Base-by-base conservation (phyloP, 768 basidiomycete genomes). In the Boletus rubescentipes region DNA sequence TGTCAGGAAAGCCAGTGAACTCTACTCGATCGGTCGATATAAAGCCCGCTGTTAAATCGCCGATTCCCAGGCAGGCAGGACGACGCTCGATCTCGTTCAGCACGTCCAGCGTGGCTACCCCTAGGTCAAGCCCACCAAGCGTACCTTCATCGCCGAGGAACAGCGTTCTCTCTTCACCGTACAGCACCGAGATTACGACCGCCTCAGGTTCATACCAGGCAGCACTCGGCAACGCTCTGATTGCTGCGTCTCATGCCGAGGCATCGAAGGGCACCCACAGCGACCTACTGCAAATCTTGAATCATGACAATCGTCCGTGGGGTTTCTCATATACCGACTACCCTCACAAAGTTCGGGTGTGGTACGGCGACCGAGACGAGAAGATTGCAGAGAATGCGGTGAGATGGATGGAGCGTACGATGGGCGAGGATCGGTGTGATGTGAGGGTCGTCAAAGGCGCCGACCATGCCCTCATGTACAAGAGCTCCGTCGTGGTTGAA, bases 281-380 rank as follows among this genome's bases (percentile, higher is more conserved):
- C 52, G 97, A 99, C 72, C 80, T 99, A 15, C 67, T 98, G 55
- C 87, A 92, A 62, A 96, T 99, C 66, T 77, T 98, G 50, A 93
- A 95, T 63, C 91, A 92, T 59, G 89, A 91, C 61, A 85, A 89
- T 41, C 84, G 85, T 58, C 85, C 90, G 1, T 93, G 91, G 90
- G 96, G 92, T 1, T 95, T 97, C 73, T 86, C 86, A 10, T 98
- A 98, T 67, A 69, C 80, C 15, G 80, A 89, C 20, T 89, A 95
- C 59, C 83, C 83, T 14, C 86, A 89, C 63, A 76, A 73, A 29
- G 88, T 91, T 42, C 83, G 82, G 39, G 85, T 99, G 37, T 98
- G 93, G 93, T 93, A 93, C 60, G 96, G 96, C 3, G 90, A 93
- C 61, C 82, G 79, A 59, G 96, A 99, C 69, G 96, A 98, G 72